A percentile compares a stretch with the other conserved stretches of the same genome.
These are phyloP conservation scores for Dittrichia graveolens DNA, from an alignment of 129 eudicot species.

Conservation along the genomic window DNA sequence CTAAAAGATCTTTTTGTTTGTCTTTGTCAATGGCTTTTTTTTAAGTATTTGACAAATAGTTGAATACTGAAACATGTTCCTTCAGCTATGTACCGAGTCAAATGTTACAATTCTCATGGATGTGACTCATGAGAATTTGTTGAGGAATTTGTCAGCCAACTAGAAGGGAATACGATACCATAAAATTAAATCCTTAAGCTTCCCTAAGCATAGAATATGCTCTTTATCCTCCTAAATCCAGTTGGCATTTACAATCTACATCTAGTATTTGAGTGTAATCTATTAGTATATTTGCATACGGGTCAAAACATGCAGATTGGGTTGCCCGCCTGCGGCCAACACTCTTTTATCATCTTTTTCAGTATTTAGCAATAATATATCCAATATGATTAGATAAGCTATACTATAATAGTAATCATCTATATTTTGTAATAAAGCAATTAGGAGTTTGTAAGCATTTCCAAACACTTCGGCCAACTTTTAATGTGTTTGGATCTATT, in stretches of 20 bases:
- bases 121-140: neutral
- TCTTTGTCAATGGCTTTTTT: neutral
- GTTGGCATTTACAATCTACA: neutral
- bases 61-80: neutral
- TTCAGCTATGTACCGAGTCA: neutral
- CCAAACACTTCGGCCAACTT: slow-evolving; percentile 13
- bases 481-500: too few species aligned
- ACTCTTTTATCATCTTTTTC: too few species aligned
- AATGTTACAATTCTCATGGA: neutral
- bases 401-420: neutral
- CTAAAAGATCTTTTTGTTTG: neutral
- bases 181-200: neutral
- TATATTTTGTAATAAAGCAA: neutral
- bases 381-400: too few species aligned
- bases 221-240: neutral
- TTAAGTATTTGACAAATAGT: neutral
- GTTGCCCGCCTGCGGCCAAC: too few species aligned
- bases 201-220: neutral
- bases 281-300: too few species aligned
- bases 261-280: neutral
- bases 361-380: too few species aligned
- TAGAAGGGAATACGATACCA: neutral
- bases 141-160: neutral
- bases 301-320: too few species aligned
- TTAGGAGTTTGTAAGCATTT: too few species aligned